Conservation (phyloP, 495 filamentous ascomycete genomes). For the Mycothermus thermophilus region DNA sequence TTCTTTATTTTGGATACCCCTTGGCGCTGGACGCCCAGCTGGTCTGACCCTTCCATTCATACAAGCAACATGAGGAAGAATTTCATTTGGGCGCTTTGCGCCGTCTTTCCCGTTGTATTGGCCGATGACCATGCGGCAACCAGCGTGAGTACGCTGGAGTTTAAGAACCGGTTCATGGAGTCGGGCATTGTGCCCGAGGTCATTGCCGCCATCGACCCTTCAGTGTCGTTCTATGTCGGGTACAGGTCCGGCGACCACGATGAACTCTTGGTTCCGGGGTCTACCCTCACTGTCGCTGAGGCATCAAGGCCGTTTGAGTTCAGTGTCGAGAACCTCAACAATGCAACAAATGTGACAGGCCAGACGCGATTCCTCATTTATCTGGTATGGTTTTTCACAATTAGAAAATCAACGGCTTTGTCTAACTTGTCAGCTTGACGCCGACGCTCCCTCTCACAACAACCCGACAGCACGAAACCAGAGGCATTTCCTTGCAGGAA, state of each 20-base stretch:
- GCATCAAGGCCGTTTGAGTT: conserved; percentile 12
- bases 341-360: conserved; percentile 12
- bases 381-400: conserved; percentile 3
- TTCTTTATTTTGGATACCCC: no score
- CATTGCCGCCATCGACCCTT: conserved; percentile 15
- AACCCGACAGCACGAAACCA: conserved; percentile 13
- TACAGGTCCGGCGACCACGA: conserved; percentile 8
- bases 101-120: no score
- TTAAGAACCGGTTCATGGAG: conserved; percentile 12
- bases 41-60: no score
- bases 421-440: conserved; percentile 12
- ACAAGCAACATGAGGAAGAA: no score
- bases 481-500: conserved; percentile 16
- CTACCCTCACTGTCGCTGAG: conserved; percentile 9
- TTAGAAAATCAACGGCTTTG: no score
- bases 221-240: conserved; percentile 15
- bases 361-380: no score
- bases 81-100: no score
- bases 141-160: conserved; percentile 11
- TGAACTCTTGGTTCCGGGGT: conserved; percentile 10
- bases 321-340: conserved; percentile 16
- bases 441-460: conserved; percentile 12
- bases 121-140: conserved; percentile 10
- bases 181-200: conserved; percentile 19
- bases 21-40: no score